These are phyloP conservation scores for Setaria viridis DNA, from an alignment of 202 grass and related monocot species.

Conservation along the genomic window DNA sequence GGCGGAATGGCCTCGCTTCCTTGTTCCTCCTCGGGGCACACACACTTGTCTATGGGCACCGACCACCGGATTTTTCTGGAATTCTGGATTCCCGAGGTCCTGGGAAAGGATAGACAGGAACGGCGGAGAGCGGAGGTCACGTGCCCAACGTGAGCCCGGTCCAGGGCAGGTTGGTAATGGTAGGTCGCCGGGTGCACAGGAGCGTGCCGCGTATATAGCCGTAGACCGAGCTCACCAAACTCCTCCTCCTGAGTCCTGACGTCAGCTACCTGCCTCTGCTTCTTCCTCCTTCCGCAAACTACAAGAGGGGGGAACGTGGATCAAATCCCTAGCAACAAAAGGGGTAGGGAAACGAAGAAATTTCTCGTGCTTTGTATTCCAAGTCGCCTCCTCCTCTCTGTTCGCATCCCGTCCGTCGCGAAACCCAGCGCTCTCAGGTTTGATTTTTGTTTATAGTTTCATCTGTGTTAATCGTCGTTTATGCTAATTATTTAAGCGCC, in stretches of 20 bases:
- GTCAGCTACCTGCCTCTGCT: neutral
- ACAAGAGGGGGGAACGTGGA: neutral
- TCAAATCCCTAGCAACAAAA: constrained; percentile 3
- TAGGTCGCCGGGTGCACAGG: neutral
- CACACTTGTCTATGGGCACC: constrained; percentile 22
- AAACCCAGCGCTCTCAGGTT: constrained; percentile 43
- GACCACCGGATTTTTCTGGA: constrained; percentile 51
- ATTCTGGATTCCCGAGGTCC: constrained; percentile 21
- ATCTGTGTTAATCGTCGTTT: neutral
- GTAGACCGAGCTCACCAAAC: constrained; percentile 27
- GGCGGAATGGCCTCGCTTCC: constrained; percentile 16
- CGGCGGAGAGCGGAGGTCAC: constrained; percentile 14
- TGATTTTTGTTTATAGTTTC: neutral
- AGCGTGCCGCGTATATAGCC: neutral
- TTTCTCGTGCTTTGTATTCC: neutral
- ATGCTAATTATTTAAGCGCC: neutral
- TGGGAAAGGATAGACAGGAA: constrained; percentile 12
- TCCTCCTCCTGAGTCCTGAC: neutral
- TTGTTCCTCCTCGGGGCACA: constrained; percentile 17
- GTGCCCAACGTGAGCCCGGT: constrained; percentile 30
- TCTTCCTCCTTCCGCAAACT: neutral
- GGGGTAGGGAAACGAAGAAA: neutral
- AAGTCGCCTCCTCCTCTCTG: constrained; percentile 36
- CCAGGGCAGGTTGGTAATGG: neutral
- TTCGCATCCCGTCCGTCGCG: constrained; percentile 13